Percentiles rank a stretch among this genome's conserved stretches.
Conservation (phyloP, 23 red algal species). For the Gracilaria domingensis region DNA sequence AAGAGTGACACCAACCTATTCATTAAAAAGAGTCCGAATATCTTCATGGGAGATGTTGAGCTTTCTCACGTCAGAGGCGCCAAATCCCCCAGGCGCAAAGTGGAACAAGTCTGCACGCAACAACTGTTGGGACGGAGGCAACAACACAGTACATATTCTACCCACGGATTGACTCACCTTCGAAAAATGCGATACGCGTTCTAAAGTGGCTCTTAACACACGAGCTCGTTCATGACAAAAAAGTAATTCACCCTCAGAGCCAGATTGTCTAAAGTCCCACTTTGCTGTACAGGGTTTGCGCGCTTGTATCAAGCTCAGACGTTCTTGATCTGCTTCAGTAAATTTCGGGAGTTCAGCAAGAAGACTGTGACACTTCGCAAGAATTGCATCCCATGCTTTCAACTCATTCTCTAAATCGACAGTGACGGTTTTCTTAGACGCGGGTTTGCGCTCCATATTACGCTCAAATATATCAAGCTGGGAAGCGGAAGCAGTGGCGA, state of each 20-base stretch:
- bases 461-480: slow-evolving; percentile 5
- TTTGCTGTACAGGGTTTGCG: slow-evolving; percentile 32
- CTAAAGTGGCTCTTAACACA: slow-evolving; percentile 35
- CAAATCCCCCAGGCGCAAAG: not conserved
- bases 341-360: slow-evolving; percentile 13
- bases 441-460: not conserved
- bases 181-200: slow-evolving; percentile 60
- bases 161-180: slow-evolving; percentile 55
- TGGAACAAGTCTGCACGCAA: slow-evolving; percentile 50
- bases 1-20: not conserved
- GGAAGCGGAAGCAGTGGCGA: slow-evolving; percentile 29
- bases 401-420: slow-evolving; percentile 57
- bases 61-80: slow-evolving; percentile 15
- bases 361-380: slow-evolving; percentile 43
- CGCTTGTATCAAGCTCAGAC: not conserved
- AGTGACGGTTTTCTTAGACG: not conserved
- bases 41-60: slow-evolving; percentile 37
- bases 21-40: not conserved
- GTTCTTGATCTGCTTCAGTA: slow-evolving; percentile 22
- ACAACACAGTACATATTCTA: slow-evolving; percentile 61
- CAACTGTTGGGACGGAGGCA: slow-evolving; percentile 66
- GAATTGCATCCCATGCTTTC: slow-evolving; percentile 37
- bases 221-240: slow-evolving; percentile 36
- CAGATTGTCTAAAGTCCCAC: slow-evolving; percentile 28
- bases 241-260: slow-evolving; percentile 50